Base-by-base conservation (phyloP, 139 green algal genomes). In the Coccomyxa sp. region DNA sequence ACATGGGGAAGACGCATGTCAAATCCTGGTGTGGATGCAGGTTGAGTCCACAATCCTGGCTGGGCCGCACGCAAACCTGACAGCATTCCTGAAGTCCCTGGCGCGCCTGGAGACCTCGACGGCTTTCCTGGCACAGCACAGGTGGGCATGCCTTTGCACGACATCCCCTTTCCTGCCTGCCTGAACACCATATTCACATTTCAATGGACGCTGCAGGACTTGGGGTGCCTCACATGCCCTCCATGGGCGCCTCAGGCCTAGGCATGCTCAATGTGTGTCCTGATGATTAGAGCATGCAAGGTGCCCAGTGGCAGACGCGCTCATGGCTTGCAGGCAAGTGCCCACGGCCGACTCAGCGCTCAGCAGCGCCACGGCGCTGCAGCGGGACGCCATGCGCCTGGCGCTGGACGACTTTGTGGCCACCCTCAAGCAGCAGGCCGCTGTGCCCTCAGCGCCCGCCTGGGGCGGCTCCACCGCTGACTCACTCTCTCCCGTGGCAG, bases 81-180 rank as follows among this genome's bases (percentile, higher is more conserved):
- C 73, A 0, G 74, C 38, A 6, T 88, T 88, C 38, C 58, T 86
- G 38, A 55, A 73, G 5, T 78, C 78, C 0, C 55, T 86, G 37
- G 29, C 74, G 7, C 76, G 77, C 1, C 64, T 88, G 40, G 84
- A 88, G 6, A 68, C 37, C 6, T 75, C 81, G 29, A 82, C 84
- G 50, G 34, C 70, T 36, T 88, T 86, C 37, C 76, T 88, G 31
- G 36, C 78, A 68, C 29, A 78, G 10, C 81, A 88, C 75, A 81
- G 81, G 80, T 86, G 76, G 16, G 27, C 22, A 55, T 37, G 70
- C 22, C 12, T 44, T 50, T 73, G n/a, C 68, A 73, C 24, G 68
- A 73, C 34, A 1, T 5, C 68, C 24, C 1, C 4, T 73, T 73
- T 27, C 68, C 3, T 39, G n/a, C 31, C 4, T 39, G 68, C 31